Base-by-base conservation (phyloP, 169 alveolate species). In the Eimeria zaria region DNA sequence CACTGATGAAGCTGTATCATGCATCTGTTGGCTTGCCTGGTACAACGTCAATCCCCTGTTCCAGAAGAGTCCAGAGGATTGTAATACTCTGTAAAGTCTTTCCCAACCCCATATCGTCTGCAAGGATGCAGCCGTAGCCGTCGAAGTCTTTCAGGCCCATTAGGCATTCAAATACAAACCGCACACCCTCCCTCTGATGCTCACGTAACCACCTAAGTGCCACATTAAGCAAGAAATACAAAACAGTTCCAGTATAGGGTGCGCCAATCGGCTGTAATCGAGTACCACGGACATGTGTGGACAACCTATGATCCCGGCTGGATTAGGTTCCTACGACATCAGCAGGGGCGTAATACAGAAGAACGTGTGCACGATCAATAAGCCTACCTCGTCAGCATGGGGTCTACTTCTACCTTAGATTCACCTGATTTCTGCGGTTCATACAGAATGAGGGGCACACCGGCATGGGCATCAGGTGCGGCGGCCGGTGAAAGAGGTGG, bases 101-200 rank as follows among this genome's bases (percentile, higher is more conserved):
- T 9, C 99, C 99, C 36, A 98, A 97, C n/a, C 99, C 99, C 99
- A 98, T 98, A 94, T 98, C 99, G 89, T 98, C 99, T 18, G 99
- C 99, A 48, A 98, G 97, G 48, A 98, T 98, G 85, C 99, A 98
- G 24, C 99, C 99, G 88, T 97, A 97, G 73, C 99, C 99, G 58
- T 97, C 98, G 60, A 87, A 84, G 30, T 98, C 99, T 85, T 97
- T 98, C 69, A 98, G 96, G 36, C 99, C 99, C 99, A 98, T 98
- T 62, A 98, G 97, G 95, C 99, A 98, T 93, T 98, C 99, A 91
- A 98, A 98, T 64, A 98, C 97, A 88, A 98, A 98, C 95, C 97
- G 97, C 73, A 98, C 99, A 62, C 99, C 99, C 89, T 98, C 98
- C 81, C 99, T 74, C 69, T 96, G 97, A 60, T 96, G 97, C 27